Percentiles rank a stretch among this genome's conserved stretches.
phyloP scores from a whole-genome alignment of 2,329 filamentous ascomycete species.

The Sordariomycetes sp. region DNA sequence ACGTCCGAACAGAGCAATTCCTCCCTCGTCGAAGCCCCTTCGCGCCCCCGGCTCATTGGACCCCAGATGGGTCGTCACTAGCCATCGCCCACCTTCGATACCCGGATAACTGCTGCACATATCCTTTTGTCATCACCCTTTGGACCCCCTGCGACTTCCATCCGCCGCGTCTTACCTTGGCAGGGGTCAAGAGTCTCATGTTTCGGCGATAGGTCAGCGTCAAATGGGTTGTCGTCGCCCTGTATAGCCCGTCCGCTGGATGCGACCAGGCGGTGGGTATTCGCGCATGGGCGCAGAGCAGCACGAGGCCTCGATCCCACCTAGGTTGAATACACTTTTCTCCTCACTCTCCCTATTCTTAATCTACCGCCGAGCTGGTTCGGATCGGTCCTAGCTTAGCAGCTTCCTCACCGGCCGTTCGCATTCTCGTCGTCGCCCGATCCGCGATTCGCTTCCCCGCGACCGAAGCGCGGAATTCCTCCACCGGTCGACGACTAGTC shows the following conservation, averaged over 20 bases:
- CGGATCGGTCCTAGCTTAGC: neutral
- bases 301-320: neutral
- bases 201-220: neutral
- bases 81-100: neutral
- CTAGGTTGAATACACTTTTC: neutral
- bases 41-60: constrained; percentile 2
- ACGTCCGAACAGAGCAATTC: neutral
- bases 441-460: neutral
- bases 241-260: constrained; percentile 1
- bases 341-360: neutral
- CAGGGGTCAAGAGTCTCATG: neutral
- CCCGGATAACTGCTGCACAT: neutral
- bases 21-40: neutral
- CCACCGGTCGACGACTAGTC: neutral
- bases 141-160: neutral
- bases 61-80: neutral
- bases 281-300: neutral
- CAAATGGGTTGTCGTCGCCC: constrained; percentile 3
- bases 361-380: neutral
- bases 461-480: neutral
- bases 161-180: neutral
- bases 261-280: constrained; percentile 1
- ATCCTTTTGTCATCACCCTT: neutral
- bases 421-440: neutral
- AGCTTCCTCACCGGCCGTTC: neutral